These are phyloP conservation scores for Claviceps fusiformis DNA, from an alignment of 2,329 filamentous ascomycete species.

Conservation along the genomic window DNA sequence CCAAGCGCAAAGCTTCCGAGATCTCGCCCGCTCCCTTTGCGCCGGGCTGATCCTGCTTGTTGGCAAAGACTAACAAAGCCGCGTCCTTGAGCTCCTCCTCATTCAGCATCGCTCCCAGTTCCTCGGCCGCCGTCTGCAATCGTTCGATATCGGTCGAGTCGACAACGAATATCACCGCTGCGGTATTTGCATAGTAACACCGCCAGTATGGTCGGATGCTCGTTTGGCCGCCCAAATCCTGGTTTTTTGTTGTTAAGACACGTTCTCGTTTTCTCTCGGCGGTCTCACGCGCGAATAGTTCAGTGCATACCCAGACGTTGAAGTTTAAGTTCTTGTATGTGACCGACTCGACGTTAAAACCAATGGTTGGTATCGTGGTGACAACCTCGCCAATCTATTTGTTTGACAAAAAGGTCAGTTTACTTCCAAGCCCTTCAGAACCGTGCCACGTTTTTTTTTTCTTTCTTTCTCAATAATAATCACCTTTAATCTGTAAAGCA, in stretches of 20 bases:
- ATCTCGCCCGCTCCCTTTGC: constrained; percentile 96
- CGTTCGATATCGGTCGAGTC: constrained; percentile 97
- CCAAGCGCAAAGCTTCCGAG: constrained; percentile 78
- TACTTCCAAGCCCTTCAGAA: background rate
- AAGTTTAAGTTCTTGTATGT: constrained; percentile 98
- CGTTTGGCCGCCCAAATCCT: constrained; percentile 96
- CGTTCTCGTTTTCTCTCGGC: background rate
- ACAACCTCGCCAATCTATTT: constrained; percentile 90
- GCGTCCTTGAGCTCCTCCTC: constrained; percentile 95
- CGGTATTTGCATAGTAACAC: constrained; percentile 98
- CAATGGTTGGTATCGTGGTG: constrained; percentile 97
- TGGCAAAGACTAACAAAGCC: constrained; percentile 86
- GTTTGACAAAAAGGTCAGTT: background rate
- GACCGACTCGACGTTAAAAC: constrained; percentile 98
- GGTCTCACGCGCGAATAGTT: background rate
- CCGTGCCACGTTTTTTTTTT: background rate
- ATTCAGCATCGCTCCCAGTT: constrained; percentile 87
- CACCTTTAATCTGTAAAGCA: constrained; percentile 92
- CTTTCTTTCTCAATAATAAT: background rate
- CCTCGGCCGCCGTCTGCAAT: constrained; percentile 80
- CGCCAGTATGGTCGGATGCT: constrained; percentile 97
- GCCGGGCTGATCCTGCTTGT: constrained; percentile 97
- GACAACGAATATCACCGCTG: constrained; percentile 96
- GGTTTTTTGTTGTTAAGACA: constrained; percentile 1
- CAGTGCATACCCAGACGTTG: constrained; percentile 75